Percentiles rank a stretch among this genome's conserved stretches.
These are phyloP conservation scores for Vararia minispora DNA, from an alignment of 768 basidiomycete species.

Conservation along the genomic window DNA sequence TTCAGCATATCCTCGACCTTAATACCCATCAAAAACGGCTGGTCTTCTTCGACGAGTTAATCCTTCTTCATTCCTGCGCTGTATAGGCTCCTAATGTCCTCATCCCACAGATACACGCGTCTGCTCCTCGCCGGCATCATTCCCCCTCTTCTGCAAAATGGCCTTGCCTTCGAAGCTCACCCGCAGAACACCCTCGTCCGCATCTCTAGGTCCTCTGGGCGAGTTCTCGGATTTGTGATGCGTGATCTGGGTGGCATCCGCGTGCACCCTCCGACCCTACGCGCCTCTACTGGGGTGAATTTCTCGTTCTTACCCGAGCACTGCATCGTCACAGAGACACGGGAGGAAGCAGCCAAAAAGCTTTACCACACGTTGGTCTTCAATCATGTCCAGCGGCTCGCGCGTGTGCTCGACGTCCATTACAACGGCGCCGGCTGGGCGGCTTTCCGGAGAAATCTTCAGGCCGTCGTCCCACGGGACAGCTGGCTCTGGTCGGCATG, in stretches of 20 bases:
- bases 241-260: constrained; percentile 50
- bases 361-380: constrained; percentile 52
- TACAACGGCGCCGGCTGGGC: constrained; percentile 40
- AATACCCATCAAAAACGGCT: constrained; percentile 34
- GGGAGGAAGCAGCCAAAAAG: constrained; percentile 42
- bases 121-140: constrained; percentile 41
- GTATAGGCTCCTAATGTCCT: neutral
- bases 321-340: constrained; percentile 34
- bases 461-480: constrained; percentile 29
- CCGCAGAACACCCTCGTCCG: constrained; percentile 46
- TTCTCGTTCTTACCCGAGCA: constrained; percentile 44
- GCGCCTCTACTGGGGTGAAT: constrained; percentile 34
- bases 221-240: constrained; percentile 38
- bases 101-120: constrained; percentile 31
- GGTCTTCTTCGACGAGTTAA: constrained; percentile 36
- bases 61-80: neutral
- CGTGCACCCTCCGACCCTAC: constrained; percentile 38
- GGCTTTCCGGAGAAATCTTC: constrained; percentile 35
- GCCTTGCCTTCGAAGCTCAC: constrained; percentile 52
- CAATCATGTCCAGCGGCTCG: constrained; percentile 47
- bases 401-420: constrained; percentile 41
- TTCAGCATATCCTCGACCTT: constrained; percentile 34
- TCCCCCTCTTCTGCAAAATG: constrained; percentile 40
- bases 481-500: constrained; percentile 37
- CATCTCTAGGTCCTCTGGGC: constrained; percentile 30